A percentile compares a stretch with the other conserved stretches of the same genome.
Evolutionary conservation across 2,329 filamentous ascomycete genomes (phyloP).

Genomic region (Penicillium sp.): DNA sequence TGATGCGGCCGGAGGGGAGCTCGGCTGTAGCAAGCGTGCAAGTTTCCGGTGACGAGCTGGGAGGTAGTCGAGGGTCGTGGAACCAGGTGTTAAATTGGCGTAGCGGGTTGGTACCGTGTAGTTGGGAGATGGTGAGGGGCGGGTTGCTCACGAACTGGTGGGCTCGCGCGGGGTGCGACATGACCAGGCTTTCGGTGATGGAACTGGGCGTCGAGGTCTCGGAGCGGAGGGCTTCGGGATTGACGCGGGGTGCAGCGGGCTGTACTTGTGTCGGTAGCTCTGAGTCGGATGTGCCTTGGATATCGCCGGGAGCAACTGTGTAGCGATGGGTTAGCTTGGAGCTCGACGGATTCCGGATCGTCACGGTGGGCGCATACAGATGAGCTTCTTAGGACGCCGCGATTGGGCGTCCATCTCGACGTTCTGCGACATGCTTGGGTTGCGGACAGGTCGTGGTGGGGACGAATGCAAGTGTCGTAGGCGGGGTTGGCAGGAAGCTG

Average conservation of each 20-base stretch:
- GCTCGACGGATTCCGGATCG: neutral
- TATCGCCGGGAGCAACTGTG: conserved; percentile 43
- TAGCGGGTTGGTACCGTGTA: conserved; percentile 55
- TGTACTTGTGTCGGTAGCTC: conserved; percentile 10
- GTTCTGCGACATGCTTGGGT: conserved; percentile 11
- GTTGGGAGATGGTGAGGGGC: conserved; percentile 38
- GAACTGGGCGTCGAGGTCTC: conserved; percentile 36
- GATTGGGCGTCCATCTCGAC: conserved; percentile 11
- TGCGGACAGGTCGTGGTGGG: neutral
- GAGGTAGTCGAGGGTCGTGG: conserved; percentile 58
- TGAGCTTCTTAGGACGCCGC: conserved; percentile 39
- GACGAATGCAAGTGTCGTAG: conserved; percentile 2
- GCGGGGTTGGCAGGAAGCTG: conserved; percentile 10
- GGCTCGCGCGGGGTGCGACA: conserved; percentile 38
- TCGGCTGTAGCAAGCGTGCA: conserved; percentile 79
- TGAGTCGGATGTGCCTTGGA: conserved; percentile 21
- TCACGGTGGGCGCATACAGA: conserved; percentile 28
- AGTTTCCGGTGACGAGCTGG: conserved; percentile 75
- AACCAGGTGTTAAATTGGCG: conserved; percentile 91
- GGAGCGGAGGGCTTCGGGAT: conserved; percentile 25
- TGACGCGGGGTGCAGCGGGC: conserved; percentile 1
- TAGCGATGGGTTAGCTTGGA: conserved; percentile 7
- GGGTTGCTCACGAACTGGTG: conserved; percentile 43
- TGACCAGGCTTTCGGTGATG: conserved; percentile 29
- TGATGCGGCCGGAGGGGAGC: conserved; percentile 78